Conservation (phyloP, 495 filamentous ascomycete genomes). For the Podospora pseudopauciseta region DNA sequence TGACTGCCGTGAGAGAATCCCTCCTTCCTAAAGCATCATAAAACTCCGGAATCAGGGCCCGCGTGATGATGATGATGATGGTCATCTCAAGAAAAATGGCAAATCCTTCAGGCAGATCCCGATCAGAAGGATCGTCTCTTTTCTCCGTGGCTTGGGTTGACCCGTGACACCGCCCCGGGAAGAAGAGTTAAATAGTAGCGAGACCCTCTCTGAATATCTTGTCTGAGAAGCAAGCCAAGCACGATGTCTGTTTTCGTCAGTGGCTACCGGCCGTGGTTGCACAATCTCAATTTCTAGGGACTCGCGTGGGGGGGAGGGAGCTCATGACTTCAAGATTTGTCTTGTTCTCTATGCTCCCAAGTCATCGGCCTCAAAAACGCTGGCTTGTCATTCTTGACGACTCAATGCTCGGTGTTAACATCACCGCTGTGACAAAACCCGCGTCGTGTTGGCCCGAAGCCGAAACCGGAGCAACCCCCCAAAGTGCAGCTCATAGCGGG, state of each 20-base stretch:
- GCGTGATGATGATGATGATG: too few species aligned
- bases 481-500: background rate
- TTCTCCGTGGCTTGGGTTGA: too few species aligned
- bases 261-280: background rate
- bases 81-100: too few species aligned
- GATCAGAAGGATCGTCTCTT: too few species aligned
- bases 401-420: background rate
- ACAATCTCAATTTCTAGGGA: background rate
- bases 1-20: too few species aligned
- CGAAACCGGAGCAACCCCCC: slow-evolving; percentile 1
- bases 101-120: too few species aligned
- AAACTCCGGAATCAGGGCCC: too few species aligned
- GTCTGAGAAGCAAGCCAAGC: background rate
- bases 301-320: too few species aligned
- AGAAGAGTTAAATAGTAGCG: background rate
- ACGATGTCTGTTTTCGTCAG: background rate
- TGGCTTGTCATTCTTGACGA: too few species aligned
- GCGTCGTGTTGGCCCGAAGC: slow-evolving; percentile 1
- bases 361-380: too few species aligned
- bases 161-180: background rate
- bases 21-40: too few species aligned
- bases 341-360: too few species aligned
- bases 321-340: background rate
- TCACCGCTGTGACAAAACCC: background rate
- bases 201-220: background rate